Percentiles rank a stretch among this genome's conserved stretches.
Conservation (phyloP, 495 filamentous ascomycete species). For the Terfezia claveryi region DNA sequence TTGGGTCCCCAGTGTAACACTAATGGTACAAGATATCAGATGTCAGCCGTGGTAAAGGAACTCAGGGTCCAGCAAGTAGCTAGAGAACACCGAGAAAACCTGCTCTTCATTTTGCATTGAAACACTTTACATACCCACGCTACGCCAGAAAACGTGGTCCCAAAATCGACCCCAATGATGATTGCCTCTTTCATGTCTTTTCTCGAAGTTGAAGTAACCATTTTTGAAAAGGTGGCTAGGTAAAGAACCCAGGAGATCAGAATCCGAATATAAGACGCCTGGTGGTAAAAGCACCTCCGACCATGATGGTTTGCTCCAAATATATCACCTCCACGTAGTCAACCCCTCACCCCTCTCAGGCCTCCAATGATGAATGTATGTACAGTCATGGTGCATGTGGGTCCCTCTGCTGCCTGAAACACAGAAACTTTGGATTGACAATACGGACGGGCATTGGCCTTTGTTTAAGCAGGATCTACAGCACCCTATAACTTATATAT, state of each 20-base stretch:
- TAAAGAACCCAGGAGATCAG: background rate
- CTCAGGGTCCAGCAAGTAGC: background rate
- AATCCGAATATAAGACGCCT: background rate
- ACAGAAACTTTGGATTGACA: too few species aligned
- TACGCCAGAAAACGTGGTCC: conserved; percentile 12
- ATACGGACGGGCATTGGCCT: too few species aligned
- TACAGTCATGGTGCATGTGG: too few species aligned
- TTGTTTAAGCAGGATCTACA: too few species aligned
- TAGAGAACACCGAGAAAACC: background rate
- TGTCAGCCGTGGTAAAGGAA: background rate
- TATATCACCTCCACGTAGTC: too few species aligned
- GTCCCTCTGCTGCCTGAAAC: too few species aligned
- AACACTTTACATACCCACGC: conserved; percentile 5
- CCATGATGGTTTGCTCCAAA: too few species aligned
- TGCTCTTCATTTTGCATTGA: too few species aligned
- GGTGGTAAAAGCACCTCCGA: background rate
- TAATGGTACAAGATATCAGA: background rate
- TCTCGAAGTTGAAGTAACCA: too few species aligned
- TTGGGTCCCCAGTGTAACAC: background rate
- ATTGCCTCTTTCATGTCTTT: background rate
- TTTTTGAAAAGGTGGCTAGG: background rate
- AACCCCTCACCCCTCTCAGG: too few species aligned
- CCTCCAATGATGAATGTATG: too few species aligned
- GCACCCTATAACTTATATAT: too few species aligned
- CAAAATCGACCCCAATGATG: conserved; percentile 11